Evolutionary conservation across 148 eudicot species (phyloP), one percentile per base, ranked within the genome.

Genomic region (Vaccinium darrowii): DNA sequence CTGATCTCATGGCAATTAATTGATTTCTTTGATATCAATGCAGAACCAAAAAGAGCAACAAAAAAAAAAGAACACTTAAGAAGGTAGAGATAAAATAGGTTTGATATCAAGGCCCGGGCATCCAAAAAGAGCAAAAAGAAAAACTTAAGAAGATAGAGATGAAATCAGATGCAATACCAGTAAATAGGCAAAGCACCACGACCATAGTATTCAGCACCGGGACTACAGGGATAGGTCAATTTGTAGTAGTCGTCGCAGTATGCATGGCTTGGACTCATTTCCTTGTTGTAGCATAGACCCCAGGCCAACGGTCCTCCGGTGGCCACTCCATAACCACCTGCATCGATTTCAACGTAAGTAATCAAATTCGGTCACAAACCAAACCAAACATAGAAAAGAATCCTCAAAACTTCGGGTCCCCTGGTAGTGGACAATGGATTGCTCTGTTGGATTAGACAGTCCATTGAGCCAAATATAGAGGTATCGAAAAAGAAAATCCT

Each of bases 301-400:
- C 98, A 97, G 8, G 99, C 96, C 75, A 83, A 80, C 14, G 98
- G 98, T 84, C 99, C 99, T 58, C 99, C 99, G 0, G 94, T 93
- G 54, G 94, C 98, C 54, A 97, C 99, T 76, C 93, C 92, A 91
- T 93, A 94, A 83, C 99, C 99, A 91, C 99, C 99, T 97, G 89
- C 87, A 88, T 79, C 75, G 62, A 50, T 65, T 60, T 58, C 72
- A 60, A 80, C 71, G 1, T n/a, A 39, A 80, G 33, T 15, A 39
- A 60, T 39, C 21, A n/a, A 80, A 18, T 79, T 36, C 71, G 43
- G 21, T 80, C 30, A 39, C 14, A 14, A 60, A 39, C 73, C 33
- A 5, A 56, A 53, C 39, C 82, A 36, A 3, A 15, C 5, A 30
- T 5, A 1, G 51, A 30, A n/a, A 53, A 18, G 21, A 57, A 57